Evolutionary conservation across 768 basidiomycete genomes (phyloP).

Genomic region (Amanita muscaria): DNA sequence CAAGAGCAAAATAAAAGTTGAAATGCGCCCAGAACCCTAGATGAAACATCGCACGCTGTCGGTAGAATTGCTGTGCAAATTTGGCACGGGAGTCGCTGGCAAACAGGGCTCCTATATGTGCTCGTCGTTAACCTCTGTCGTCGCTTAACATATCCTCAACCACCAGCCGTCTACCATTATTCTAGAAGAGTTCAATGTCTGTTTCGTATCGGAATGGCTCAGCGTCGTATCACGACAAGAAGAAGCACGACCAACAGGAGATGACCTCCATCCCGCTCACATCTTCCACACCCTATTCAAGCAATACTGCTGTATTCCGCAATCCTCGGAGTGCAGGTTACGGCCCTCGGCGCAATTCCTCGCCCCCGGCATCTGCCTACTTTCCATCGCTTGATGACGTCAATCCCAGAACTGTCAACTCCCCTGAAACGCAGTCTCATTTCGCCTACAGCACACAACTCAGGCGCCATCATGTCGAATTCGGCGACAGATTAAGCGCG

Average conservation of each 20-base stretch:
- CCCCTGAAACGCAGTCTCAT: slow-evolving; percentile 58
- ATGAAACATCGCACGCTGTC: no score
- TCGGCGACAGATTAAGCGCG: slow-evolving; percentile 32
- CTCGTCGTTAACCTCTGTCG: no score
- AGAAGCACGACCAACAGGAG: slow-evolving; percentile 11
- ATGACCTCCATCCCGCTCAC: slow-evolving; percentile 17
- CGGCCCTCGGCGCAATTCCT: slow-evolving; percentile 34
- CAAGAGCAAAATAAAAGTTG: no score
- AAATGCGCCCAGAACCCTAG: no score
- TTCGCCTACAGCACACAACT: slow-evolving; percentile 82
- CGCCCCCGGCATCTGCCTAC: slow-evolving; percentile 78
- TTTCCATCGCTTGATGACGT: slow-evolving; percentile 51
- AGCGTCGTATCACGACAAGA: slow-evolving; percentile 36
- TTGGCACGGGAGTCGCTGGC: not conserved
- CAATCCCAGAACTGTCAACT: slow-evolving; percentile 43
- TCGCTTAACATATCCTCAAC: no score
- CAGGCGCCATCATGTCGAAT: slow-evolving; percentile 53
- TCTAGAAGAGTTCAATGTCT: no score
- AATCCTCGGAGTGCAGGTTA: slow-evolving; percentile 4
- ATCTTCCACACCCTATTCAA: slow-evolving; percentile 26
- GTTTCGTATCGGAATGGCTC: slow-evolving; percentile 13
- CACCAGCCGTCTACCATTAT: no score
- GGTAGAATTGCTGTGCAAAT: not conserved
- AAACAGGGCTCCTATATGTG: not conserved
- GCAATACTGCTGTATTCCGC: slow-evolving; percentile 13